Conservation (phyloP, 2,329 filamentous ascomycete species). For the Sporothrix phasma region DNA sequence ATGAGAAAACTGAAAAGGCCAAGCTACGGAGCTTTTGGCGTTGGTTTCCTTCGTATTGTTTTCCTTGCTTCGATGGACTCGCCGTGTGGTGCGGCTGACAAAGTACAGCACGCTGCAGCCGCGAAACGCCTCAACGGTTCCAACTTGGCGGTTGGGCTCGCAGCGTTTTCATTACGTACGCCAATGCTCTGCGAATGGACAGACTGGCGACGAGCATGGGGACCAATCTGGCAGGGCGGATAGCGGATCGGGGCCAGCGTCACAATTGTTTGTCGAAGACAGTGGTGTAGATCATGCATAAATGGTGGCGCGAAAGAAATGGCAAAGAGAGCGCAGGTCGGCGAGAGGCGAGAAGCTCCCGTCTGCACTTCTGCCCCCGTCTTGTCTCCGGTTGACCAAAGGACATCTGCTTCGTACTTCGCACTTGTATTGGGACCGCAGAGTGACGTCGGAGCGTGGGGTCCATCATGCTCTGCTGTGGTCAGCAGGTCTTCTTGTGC, state of each 20-base stretch:
- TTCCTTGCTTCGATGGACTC: no score
- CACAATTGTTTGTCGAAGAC: no score
- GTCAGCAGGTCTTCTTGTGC: no score
- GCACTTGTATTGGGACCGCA: no score
- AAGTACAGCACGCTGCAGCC: not conserved
- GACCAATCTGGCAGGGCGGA: not conserved
- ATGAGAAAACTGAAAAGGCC: no score
- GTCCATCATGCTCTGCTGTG: no score
- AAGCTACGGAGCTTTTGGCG: no score
- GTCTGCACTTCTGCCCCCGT: not conserved
- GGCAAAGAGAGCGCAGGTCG: not conserved
- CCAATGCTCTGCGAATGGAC: constrained; percentile 13
- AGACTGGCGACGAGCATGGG: constrained; percentile 10
- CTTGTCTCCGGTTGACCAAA: constrained; percentile 1
- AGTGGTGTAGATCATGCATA: not conserved
- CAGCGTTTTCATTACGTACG: constrained; percentile 16
- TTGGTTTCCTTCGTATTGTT: not conserved
- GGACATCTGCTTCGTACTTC: not conserved
- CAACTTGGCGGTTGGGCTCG: not conserved
- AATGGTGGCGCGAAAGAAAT: no score
- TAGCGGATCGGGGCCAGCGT: not conserved
- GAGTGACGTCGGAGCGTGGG: no score
- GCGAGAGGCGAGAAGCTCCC: not conserved
- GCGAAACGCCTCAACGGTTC: not conserved
- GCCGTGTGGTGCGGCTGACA: no score